Conservation (phyloP, 176 grass and related monocot genomes). For the Avena atlantica region DNA sequence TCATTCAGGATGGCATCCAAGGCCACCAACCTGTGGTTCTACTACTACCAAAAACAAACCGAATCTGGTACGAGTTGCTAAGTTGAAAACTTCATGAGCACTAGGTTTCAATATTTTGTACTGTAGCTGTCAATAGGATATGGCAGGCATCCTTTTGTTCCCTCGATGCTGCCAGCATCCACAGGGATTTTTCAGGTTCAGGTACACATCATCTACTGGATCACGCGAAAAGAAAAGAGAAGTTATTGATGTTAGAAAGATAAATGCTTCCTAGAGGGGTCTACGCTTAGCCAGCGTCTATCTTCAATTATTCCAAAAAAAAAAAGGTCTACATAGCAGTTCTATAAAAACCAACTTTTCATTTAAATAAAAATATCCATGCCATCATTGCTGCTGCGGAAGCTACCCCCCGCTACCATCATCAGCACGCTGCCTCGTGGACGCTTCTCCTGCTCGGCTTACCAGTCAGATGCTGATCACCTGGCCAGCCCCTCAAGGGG, state of each 20-base stretch:
- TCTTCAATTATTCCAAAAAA: background rate
- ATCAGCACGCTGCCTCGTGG: background rate
- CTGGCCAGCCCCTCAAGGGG: background rate
- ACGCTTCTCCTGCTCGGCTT: background rate
- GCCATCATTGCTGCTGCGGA: background rate
- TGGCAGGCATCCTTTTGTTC: background rate
- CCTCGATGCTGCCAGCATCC: background rate
- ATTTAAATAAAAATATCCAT: slow-evolving; percentile 9
- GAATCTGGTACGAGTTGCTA: slow-evolving; percentile 4
- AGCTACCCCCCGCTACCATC: background rate
- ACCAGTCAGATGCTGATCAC: background rate
- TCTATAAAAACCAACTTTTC: slow-evolving; percentile 2
- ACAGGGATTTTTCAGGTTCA: background rate
- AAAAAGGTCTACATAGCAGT: background rate
- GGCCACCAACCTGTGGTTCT: slow-evolving; percentile 7
- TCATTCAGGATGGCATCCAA: background rate
- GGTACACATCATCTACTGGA: background rate
- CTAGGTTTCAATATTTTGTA: slow-evolving; percentile 11
- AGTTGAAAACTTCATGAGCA: slow-evolving; percentile 19
- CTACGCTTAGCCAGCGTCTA: background rate
- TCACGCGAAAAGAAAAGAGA: background rate
- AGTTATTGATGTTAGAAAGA: slow-evolving; percentile 3
- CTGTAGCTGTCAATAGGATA: background rate
- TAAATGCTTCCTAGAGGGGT: slow-evolving; percentile 1
- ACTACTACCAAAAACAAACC: background rate